A percentile compares a stretch with the other conserved stretches of the same genome.
Conservation (phyloP, 495 filamentous ascomycete genomes). For the Xylaria castorea region DNA sequence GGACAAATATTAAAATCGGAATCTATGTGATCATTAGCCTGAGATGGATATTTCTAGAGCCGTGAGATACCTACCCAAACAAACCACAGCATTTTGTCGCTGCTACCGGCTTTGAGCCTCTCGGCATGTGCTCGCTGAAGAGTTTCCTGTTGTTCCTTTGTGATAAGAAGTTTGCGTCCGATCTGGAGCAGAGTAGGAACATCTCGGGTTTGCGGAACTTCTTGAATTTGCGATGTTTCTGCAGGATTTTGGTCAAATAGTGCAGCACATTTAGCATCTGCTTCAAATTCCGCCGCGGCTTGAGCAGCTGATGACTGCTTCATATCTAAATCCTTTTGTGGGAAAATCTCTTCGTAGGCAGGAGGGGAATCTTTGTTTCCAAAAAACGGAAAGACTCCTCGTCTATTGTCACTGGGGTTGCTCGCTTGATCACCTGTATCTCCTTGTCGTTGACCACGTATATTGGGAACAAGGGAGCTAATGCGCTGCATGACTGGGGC, state of each 20-base stretch:
- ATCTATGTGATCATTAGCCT: conserved; percentile 35
- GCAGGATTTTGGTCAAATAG: conserved; percentile 54
- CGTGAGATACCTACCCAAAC: conserved; percentile 69
- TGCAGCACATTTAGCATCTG: conserved; percentile 71
- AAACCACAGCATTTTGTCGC: conserved; percentile 82
- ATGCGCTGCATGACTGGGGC: conserved; percentile 73
- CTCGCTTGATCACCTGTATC: conserved; percentile 46
- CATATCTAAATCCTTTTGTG: conserved; percentile 57
- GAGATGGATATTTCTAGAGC: background rate
- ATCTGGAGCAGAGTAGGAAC: conserved; percentile 58
- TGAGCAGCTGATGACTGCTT: conserved; percentile 68
- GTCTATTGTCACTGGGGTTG: conserved; percentile 62
- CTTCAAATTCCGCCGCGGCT: conserved; percentile 68
- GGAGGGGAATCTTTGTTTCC: conserved; percentile 56
- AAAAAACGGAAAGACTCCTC: conserved; percentile 71
- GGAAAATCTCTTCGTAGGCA: conserved; percentile 83
- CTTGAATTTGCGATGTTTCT: conserved; percentile 30
- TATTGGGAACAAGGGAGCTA: conserved; percentile 72
- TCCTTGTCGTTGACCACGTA: conserved; percentile 49
- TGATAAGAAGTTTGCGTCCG: conserved; percentile 60
- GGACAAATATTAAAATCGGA: conserved; percentile 63
- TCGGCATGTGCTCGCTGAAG: conserved; percentile 72
- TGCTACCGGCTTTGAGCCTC: conserved; percentile 75
- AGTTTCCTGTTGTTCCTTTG: conserved; percentile 76
- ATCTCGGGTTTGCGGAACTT: conserved; percentile 31